Percentiles rank a stretch among this genome's conserved stretches.
phyloP scores from a whole-genome alignment of 805 yeast species.

The Brettanomyces sp. region DNA sequence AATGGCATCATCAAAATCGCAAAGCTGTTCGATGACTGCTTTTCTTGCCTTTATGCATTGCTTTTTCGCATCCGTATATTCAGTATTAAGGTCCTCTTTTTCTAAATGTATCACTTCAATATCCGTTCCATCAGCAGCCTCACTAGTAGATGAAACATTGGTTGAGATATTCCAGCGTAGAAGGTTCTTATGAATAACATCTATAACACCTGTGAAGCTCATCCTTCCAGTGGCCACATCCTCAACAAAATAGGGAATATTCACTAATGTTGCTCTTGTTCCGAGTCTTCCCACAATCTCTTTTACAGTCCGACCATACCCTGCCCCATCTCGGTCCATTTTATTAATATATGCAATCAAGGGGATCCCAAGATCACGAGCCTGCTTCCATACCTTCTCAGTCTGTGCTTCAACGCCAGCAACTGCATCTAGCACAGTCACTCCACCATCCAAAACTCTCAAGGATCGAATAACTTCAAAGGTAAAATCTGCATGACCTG shows the following conservation, averaged over 20 bases:
- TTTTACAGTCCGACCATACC: constrained; percentile 80
- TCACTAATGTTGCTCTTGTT: constrained; percentile 67
- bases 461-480: constrained; percentile 88
- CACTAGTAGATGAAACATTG: constrained; percentile 7
- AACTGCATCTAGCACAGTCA: constrained; percentile 86
- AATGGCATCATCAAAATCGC: constrained; percentile 72
- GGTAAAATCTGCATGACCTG: constrained; percentile 96
- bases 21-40: constrained; percentile 72
- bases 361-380: constrained; percentile 59
- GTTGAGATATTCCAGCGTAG: constrained; percentile 35
- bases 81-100: constrained; percentile 5
- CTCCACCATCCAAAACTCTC: constrained; percentile 89
- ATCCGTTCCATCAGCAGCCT: constrained; percentile 35
- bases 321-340: constrained; percentile 96
- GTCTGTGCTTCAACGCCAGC: constrained; percentile 99
- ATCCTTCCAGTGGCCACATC: constrained; percentile 28
- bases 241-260: constrained; percentile 60
- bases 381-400: constrained; percentile 93
- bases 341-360: constrained; percentile 77
- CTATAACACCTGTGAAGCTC: constrained; percentile 63
- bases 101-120: constrained; percentile 39
- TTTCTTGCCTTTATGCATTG: constrained; percentile 54
- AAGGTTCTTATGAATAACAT: constrained; percentile 55
- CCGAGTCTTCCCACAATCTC: constrained; percentile 71
- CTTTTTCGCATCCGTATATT: constrained; percentile 23